A percentile compares a stretch with the other conserved stretches of the same genome.
Evolutionary conservation across 2,329 filamentous ascomycete genomes (phyloP).

Genomic region (Lachnellula suecica): DNA sequence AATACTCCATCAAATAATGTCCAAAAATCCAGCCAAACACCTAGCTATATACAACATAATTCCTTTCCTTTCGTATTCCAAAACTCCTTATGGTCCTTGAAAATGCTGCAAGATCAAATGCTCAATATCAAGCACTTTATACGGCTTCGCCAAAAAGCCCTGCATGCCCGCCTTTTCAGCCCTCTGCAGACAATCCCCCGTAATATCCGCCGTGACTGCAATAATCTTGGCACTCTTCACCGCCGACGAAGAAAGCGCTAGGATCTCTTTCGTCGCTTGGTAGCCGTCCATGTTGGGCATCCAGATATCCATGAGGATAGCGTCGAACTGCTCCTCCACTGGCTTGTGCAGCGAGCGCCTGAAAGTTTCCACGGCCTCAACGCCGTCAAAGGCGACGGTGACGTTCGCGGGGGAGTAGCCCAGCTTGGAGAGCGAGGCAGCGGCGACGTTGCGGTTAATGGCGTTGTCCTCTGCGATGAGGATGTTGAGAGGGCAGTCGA

Average conservation of each 20-base stretch:
- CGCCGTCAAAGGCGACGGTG: constrained; percentile 65
- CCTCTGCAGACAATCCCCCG: constrained; percentile 47
- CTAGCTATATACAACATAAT: background rate
- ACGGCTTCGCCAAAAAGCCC: constrained; percentile 56
- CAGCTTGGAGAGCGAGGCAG: constrained; percentile 65
- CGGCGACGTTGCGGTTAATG: constrained; percentile 67
- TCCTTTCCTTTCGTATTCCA: background rate
- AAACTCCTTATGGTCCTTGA: background rate
- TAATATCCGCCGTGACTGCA: constrained; percentile 57
- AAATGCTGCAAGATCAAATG: constrained; percentile 42
- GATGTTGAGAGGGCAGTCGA: constrained; percentile 62
- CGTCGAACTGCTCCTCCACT: constrained; percentile 47
- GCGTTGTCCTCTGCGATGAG: constrained; percentile 72
- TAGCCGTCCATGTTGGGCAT: constrained; percentile 74
- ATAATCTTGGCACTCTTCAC: constrained; percentile 39
- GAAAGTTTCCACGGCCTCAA: constrained; percentile 65
- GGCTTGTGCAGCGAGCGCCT: constrained; percentile 38
- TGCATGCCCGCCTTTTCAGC: constrained; percentile 53
- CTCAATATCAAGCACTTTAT: constrained; percentile 53
- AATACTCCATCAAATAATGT: too few relatives aligned
- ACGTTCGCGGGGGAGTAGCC: constrained; percentile 57
- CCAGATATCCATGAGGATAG: constrained; percentile 74
- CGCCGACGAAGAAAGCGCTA: constrained; percentile 34
- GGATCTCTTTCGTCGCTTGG: constrained; percentile 63
- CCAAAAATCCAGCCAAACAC: too few relatives aligned